Conservation (phyloP, 768 basidiomycete genomes). For the Suillus sp. region DNA sequence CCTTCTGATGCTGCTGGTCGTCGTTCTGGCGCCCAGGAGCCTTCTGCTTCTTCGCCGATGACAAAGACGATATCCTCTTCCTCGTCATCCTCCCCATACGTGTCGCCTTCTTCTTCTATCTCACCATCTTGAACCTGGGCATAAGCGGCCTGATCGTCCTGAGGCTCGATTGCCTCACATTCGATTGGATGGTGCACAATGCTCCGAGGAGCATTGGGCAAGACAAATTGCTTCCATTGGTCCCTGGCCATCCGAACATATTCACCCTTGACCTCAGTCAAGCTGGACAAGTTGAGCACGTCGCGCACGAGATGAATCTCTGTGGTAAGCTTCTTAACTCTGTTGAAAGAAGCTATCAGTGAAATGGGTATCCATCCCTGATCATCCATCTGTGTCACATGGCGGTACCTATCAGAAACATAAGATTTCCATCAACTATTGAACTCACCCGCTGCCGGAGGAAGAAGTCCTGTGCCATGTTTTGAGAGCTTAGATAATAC, state of each 20-base stretch:
- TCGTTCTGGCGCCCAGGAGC: constrained; percentile 38
- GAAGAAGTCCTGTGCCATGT: constrained; percentile 86
- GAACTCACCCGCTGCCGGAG: constrained; percentile 71
- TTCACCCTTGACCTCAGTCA: constrained; percentile 70
- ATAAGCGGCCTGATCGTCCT: neutral
- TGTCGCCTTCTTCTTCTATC: constrained; percentile 32
- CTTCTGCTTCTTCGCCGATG: constrained; percentile 51
- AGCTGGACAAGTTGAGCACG: constrained; percentile 62
- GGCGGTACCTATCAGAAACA: constrained; percentile 7
- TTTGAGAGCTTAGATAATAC: constrained; percentile 90
- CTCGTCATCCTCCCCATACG: constrained; percentile 58
- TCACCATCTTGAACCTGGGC: constrained; percentile 19
- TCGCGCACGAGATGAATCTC: constrained; percentile 66
- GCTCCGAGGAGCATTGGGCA: constrained; percentile 60
- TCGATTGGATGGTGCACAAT: constrained; percentile 21
- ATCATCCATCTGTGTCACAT: constrained; percentile 74
- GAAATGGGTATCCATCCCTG: constrained; percentile 84
- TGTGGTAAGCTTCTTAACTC: constrained; percentile 67
- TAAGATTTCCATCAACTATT: neutral
- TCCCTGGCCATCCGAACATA: constrained; percentile 66
- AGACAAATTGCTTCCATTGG: constrained; percentile 61
- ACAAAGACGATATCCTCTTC: constrained; percentile 83
- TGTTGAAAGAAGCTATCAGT: constrained; percentile 86
- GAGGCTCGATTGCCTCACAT: constrained; percentile 6
- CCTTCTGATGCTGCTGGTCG: neutral